Percentiles rank a stretch among this genome's conserved stretches.
Conservation (phyloP, 2,329 filamentous ascomycete genomes). For the Dendrostoma leiphaemia region DNA sequence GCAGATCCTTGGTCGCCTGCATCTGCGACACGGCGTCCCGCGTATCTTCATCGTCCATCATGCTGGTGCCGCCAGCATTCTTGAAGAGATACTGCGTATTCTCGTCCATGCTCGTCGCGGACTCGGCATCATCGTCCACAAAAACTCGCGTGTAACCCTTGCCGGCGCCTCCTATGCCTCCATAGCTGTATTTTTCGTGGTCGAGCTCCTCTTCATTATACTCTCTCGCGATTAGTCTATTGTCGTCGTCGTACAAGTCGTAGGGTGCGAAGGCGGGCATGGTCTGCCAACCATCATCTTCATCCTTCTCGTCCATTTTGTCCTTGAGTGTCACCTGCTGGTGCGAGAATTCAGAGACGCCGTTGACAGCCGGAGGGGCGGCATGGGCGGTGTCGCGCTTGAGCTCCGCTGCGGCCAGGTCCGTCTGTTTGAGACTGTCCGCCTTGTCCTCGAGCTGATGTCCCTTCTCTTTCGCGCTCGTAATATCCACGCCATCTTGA, state of each 20-base stretch:
- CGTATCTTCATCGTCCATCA: slow-evolving; percentile 70
- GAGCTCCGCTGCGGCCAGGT: slow-evolving; percentile 26
- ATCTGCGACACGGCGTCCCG: slow-evolving; percentile 86
- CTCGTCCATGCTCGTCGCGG: slow-evolving; percentile 93
- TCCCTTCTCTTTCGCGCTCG: slow-evolving; percentile 19
- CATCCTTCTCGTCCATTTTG: slow-evolving; percentile 51
- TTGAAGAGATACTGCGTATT: slow-evolving; percentile 96
- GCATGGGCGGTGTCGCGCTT: slow-evolving; percentile 38
- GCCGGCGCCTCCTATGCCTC: slow-evolving; percentile 79
- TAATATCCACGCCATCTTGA: neutral
- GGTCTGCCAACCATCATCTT: slow-evolving; percentile 79
- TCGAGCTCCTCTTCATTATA: slow-evolving; percentile 68
- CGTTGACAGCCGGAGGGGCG: slow-evolving; percentile 29
- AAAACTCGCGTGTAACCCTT: slow-evolving; percentile 96
- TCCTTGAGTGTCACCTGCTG: slow-evolving; percentile 62
- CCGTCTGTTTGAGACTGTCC: slow-evolving; percentile 19
- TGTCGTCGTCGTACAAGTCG: slow-evolving; percentile 94
- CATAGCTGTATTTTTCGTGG: slow-evolving; percentile 67
- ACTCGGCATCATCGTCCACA: slow-evolving; percentile 90
- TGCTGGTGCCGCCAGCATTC: slow-evolving; percentile 58
- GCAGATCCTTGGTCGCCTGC: slow-evolving; percentile 90
- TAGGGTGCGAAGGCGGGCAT: slow-evolving; percentile 94
- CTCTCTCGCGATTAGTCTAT: slow-evolving; percentile 81
- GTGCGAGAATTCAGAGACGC: slow-evolving; percentile 85
- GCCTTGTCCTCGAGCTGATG: slow-evolving; percentile 10